Evolutionary conservation across 345 rosid species (phyloP).

Genomic region (Ceriops decandra): DNA sequence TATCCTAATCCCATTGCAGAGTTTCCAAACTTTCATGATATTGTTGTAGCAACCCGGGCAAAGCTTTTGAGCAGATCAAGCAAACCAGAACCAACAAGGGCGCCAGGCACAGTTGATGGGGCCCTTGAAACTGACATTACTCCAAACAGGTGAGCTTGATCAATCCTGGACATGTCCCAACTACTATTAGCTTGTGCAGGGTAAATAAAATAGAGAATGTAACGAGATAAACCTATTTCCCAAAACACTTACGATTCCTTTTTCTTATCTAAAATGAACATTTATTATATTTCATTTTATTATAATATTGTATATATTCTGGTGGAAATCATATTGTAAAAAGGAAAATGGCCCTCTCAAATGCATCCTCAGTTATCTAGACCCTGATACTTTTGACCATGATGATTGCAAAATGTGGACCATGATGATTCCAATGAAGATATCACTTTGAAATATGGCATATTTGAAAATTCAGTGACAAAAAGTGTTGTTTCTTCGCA

Average conservation of each 20-base stretch:
- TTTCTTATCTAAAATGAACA: too few species aligned
- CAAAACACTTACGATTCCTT: too few species aligned
- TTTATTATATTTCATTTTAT: too few species aligned
- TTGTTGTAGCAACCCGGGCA: neutral
- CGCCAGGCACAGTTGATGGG: conserved; percentile 19
- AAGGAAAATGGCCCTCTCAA: conserved; percentile 35
- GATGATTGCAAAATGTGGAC: conserved; percentile 44
- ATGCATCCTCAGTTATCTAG: conserved; percentile 50
- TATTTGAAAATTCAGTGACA: conserved; percentile 56
- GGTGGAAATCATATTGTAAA: neutral
- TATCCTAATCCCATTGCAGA: too few species aligned
- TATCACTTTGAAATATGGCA: conserved; percentile 38
- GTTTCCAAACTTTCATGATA: too few species aligned
- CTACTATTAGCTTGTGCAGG: conserved; percentile 10
- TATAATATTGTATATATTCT: too few species aligned
- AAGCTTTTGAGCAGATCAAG: conserved; percentile 18
- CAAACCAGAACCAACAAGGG: conserved; percentile 14
- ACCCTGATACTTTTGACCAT: conserved; percentile 44
- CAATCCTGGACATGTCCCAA: conserved; percentile 17
- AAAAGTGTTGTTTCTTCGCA: conserved; percentile 57
- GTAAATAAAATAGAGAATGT: neutral
- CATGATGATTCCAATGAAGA: conserved; percentile 28
- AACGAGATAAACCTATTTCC: too few species aligned
- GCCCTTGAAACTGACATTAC: conserved; percentile 21
- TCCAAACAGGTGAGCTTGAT: conserved; percentile 23